Evolutionary conservation across 495 filamentous ascomycete genomes (phyloP).

Genomic region (Chlorociboria aeruginascens): DNA sequence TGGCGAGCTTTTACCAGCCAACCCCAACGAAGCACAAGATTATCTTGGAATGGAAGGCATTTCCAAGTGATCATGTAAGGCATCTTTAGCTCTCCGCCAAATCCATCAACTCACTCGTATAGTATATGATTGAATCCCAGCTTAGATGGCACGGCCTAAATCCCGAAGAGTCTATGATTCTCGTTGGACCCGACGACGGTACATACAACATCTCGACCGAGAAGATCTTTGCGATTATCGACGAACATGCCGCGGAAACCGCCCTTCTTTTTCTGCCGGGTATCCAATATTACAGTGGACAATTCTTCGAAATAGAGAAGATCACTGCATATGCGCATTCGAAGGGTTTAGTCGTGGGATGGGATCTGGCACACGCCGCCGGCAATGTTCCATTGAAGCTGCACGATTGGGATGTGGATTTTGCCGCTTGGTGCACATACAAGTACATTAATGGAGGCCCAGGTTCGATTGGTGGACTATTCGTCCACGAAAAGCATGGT

Average conservation of each 20-base stretch:
- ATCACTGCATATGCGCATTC: constrained; percentile 77
- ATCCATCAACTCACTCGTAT: too few relatives aligned
- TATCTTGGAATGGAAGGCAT: constrained; percentile 86
- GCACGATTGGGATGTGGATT: constrained; percentile 92
- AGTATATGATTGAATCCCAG: constrained; percentile 76
- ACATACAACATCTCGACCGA: too few relatives aligned
- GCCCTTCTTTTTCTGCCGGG: constrained; percentile 78
- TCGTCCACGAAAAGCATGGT: constrained; percentile 73
- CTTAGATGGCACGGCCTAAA: constrained; percentile 66
- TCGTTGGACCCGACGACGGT: constrained; percentile 53
- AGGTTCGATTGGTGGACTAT: constrained; percentile 80
- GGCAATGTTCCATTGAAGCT: constrained; percentile 78
- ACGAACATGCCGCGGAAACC: constrained; percentile 61
- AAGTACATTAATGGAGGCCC: constrained; percentile 94
- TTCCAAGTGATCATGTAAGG: constrained; percentile 72
- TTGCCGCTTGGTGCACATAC: constrained; percentile 92
- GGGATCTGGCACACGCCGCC: constrained; percentile 91
- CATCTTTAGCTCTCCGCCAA: too few relatives aligned
- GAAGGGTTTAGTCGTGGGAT: constrained; percentile 70
- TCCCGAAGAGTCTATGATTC: constrained; percentile 59
- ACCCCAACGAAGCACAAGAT: constrained; percentile 65
- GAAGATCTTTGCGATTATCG: constrained; percentile 60
- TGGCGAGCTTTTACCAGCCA: constrained; percentile 86
- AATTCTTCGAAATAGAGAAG: constrained; percentile 68
- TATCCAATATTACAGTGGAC: constrained; percentile 91